phyloP scores from a whole-genome alignment of 2,329 filamentous ascomycete genomes.

The Didymella pinodella region DNA sequence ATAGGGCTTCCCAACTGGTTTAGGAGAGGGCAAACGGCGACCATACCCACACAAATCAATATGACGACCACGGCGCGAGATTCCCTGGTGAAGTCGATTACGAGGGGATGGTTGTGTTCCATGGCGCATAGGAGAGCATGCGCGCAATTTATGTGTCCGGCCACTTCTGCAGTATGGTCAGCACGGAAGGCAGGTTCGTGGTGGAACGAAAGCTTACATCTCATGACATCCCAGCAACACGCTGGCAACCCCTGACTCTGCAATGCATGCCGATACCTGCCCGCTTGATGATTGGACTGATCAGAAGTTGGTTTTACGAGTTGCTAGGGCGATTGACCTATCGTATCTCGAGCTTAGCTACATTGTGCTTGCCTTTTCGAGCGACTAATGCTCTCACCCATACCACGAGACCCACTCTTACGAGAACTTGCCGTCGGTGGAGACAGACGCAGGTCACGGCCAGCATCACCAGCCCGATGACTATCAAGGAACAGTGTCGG shows the following conservation, averaged over 20 bases:
- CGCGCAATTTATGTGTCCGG: constrained; percentile 12
- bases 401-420: constrained; percentile 30
- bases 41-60: constrained; percentile 18
- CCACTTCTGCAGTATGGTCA: constrained; percentile 1
- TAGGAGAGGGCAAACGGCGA: constrained; percentile 10
- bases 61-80: constrained; percentile 11
- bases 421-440: constrained; percentile 24
- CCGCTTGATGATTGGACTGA: constrained; percentile 21
- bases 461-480: constrained; percentile 18
- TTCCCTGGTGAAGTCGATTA: background rate
- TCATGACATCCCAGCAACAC: constrained; percentile 26
- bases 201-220: constrained; percentile 25
- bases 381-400: constrained; percentile 22
- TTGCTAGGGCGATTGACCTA: constrained; percentile 30
- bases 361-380: constrained; percentile 27
- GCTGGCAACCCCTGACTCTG: constrained; percentile 12
- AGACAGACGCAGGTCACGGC: constrained; percentile 20
- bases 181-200: constrained; percentile 17
- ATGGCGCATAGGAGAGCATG: constrained; percentile 11
- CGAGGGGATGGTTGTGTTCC: background rate
- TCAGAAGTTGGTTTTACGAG: constrained; percentile 17
- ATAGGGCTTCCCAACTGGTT: constrained; percentile 7
- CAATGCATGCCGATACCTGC: constrained; percentile 25
- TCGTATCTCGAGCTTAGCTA: constrained; percentile 13
- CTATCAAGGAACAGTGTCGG: constrained; percentile 26